Percentiles rank a stretch among this genome's conserved stretches.
Evolutionary conservation across 441 rosid species (phyloP).

Genomic region (Populus hybrid): DNA sequence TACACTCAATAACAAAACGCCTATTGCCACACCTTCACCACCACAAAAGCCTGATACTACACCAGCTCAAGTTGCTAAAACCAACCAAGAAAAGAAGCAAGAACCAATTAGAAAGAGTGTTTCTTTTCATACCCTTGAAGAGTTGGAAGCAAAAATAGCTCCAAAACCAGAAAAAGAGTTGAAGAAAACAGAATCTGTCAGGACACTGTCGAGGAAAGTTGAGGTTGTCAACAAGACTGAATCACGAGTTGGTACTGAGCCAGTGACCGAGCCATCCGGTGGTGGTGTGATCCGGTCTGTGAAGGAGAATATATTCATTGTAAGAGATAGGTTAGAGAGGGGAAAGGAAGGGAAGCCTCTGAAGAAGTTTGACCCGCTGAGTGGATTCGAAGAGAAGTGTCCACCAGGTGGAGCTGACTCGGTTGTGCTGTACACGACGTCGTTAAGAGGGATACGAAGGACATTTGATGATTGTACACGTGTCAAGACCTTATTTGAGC

Average conservation of each 20-base stretch:
- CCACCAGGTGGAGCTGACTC: conserved; percentile 69
- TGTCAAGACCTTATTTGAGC: conserved; percentile 48
- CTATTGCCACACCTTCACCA: conserved; percentile 8
- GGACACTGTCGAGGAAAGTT: conserved; percentile 16
- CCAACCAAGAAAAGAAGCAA: conserved; percentile 22
- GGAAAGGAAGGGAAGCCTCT: conserved; percentile 63
- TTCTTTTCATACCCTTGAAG: conserved; percentile 81
- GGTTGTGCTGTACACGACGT: conserved; percentile 78
- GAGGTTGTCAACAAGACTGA: conserved; percentile 19
- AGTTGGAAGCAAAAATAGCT: conserved; percentile 52
- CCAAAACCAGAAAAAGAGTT: conserved; percentile 32
- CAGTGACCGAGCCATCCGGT: conserved; percentile 2
- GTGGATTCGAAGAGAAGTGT: conserved; percentile 63
- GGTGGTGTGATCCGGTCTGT: conserved; percentile 35
- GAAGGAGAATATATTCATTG: conserved; percentile 64
- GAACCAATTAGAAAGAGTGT: conserved; percentile 41
- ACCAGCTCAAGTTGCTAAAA: background rate
- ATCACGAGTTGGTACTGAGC: background rate
- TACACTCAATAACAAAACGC: conserved; percentile 10
- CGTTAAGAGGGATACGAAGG: conserved; percentile 76
- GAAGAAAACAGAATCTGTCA: conserved; percentile 19
- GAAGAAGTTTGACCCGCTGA: conserved; percentile 64
- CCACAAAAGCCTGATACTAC: background rate
- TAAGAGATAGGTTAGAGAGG: conserved; percentile 58
- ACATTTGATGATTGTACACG: conserved; percentile 72